Evolutionary conservation across 2,329 filamentous ascomycete genomes (phyloP), one percentile per base, ranked within the genome.

Genomic region (Magnaporthiopsis incrustans): DNA sequence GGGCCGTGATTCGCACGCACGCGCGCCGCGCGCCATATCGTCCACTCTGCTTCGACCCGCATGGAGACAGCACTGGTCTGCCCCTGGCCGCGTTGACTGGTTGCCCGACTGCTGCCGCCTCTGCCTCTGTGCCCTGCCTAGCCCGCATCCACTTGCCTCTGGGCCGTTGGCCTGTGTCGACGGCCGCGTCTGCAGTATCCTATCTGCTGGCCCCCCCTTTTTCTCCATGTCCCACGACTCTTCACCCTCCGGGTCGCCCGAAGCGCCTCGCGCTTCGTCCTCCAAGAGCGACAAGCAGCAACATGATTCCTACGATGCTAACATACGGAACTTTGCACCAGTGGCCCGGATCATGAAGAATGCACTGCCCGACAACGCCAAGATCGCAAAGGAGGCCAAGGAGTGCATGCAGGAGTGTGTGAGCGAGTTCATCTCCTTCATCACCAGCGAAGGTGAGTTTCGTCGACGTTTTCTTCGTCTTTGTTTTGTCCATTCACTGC

Each of bases 391-490:
- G 76, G 95, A 99, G 76, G 95, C 95, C 64, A 99, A 99, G 77
- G 95, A 99, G 76, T 99, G 95, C 79, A 98, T 99, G 95, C 95
- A 99, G 77, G 95, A 99, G 78, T 99, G 95, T 74, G 95, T 99
- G 65, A 97, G 93, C 87, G 95, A 99, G 79, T 99, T 99, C 78
- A 99, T 99, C 81, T 97, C 92, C 8, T 99, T 99, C 82, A 98
- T 99, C 75, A 99, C 95, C 50, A 98, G 94, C 77, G 95, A 99
- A 84, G 95, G 95, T 97, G 77, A 74, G 89, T 80, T 35, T 10
- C 58, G 33, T 18, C 14, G 25, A 15, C 56, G 44, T 22, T 62
- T 63, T 18, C 22, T 4, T 18, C 25, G 22, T 30, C 57, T 26
- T 27, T 60, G 22, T 7, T n/a, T 26, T 44, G n/a, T 38, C 4